phyloP scores from a whole-genome alignment of 208 protist genomes.

The Porcisia deanei region DNA sequence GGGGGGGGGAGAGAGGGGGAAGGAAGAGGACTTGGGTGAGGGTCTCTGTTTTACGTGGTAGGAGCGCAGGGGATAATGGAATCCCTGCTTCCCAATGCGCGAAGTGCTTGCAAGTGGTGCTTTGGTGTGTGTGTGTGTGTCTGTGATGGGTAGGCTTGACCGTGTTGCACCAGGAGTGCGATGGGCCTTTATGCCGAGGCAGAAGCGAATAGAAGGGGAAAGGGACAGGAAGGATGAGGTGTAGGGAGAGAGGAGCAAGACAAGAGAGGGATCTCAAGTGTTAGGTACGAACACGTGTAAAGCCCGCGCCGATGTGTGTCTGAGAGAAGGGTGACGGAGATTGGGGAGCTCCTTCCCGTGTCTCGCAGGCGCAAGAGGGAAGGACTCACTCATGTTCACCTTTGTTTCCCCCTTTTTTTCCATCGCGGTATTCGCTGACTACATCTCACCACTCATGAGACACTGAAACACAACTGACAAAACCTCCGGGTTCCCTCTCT shows the following conservation, averaged over 20 bases:
- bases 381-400: too few relatives aligned
- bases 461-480: background rate
- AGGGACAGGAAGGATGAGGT: background rate
- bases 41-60: background rate
- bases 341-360: background rate
- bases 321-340: background rate
- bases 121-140: background rate
- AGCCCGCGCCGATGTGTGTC: background rate
- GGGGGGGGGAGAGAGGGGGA: background rate
- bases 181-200: background rate
- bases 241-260: background rate
- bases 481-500: background rate
- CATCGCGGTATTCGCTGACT: too few relatives aligned
- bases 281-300: background rate
- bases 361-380: too few relatives aligned
- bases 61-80: background rate
- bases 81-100: background rate
- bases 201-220: background rate
- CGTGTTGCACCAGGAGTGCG: background rate
- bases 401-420: too few relatives aligned
- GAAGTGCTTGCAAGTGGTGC: background rate
- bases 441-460: background rate
- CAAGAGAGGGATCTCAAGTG: background rate
- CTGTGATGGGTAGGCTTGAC: background rate
- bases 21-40: background rate